Base-by-base conservation (phyloP, 2,329 filamentous ascomycete genomes). In the Claviceps paspali region DNA sequence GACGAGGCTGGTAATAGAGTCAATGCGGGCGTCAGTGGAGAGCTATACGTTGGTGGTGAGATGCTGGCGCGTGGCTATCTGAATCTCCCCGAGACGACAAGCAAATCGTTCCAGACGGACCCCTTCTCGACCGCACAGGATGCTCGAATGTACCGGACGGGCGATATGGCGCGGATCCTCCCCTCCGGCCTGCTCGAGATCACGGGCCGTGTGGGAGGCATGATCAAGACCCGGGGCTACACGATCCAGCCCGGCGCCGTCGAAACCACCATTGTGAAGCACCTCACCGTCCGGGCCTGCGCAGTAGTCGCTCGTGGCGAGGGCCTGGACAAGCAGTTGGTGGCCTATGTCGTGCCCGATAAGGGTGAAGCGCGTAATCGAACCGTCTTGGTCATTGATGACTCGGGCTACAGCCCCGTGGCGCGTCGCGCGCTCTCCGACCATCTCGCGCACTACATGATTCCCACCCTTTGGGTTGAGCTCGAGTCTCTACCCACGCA, bases 171-270 rank as follows among this genome's bases (percentile, higher is more conserved):
- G 0, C 67, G 78, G 2, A 55, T 82, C 28, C 65, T 84, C 6
- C 65, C 76, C 0, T 79, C 70, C 2, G 81, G 81, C 1, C 61
- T 77, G 5, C 64, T 86, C 6, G 80, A 85, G 51, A 84, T 86
- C 41, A 84, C 78, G 6, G 81, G 81, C 24, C 73, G 81, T 36
- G 77, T 83, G 1, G 80, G 80, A 11, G 73, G 76, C 10, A 85
- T 86, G 80, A 85, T 86, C 60, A 86, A 86, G 58, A 70, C 84
- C 9, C 73, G 81, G 40, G 81, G 81, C 1, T 86, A 85, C 50
- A 84, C 79, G 1, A 77, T 86, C 3, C 80, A 85, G 18, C 81
- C 81, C 5, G 76, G 76, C 6, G 82, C 82, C 41, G 80, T 86
- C 1, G 79, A 87, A 52, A 79, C 76, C 46, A 73, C 76, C 5